These are phyloP conservation scores for Aspergillus chevalieri DNA, from an alignment of 2,329 filamentous ascomycete genomes.

Conservation along the genomic window DNA sequence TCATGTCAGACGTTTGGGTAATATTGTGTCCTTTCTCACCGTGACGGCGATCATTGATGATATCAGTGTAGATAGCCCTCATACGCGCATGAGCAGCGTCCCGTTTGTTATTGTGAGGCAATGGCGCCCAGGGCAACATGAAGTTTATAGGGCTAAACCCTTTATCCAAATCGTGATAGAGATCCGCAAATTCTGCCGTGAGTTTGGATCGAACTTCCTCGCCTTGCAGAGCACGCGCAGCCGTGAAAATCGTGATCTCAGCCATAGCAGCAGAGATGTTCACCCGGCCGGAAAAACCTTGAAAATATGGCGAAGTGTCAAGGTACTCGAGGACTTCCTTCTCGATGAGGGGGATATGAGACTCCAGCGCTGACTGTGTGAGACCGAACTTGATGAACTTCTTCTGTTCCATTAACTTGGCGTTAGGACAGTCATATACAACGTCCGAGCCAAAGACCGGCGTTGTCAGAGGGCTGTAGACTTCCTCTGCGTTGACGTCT, in stretches of 20 bases:
- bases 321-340: constrained; percentile 68
- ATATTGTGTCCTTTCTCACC: constrained; percentile 46
- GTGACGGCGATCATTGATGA: constrained; percentile 66
- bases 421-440: constrained; percentile 84
- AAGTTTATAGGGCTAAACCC: constrained; percentile 88
- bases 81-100: constrained; percentile 75
- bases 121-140: constrained; percentile 78
- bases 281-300: constrained; percentile 61
- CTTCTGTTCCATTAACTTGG: constrained; percentile 94
- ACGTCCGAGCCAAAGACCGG: constrained; percentile 76
- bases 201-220: constrained; percentile 75
- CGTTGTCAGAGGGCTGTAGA: constrained; percentile 70
- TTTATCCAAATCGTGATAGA: constrained; percentile 87
- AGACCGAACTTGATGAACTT: constrained; percentile 66
- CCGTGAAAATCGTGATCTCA: constrained; percentile 85
- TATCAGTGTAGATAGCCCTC: constrained; percentile 73
- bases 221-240: constrained; percentile 77
- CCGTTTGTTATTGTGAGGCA: constrained; percentile 80
- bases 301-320: constrained; percentile 60
- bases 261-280: constrained; percentile 72
- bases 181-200: constrained; percentile 69
- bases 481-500: constrained; percentile 85
- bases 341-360: constrained; percentile 73
- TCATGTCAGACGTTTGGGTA: constrained; percentile 57
- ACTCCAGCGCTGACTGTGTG: constrained; percentile 55